Percentiles rank a stretch among this genome's conserved stretches.
These are phyloP conservation scores for Oryza officinalis DNA, from an alignment of 176 grass and related monocot species.

Conservation along the genomic window DNA sequence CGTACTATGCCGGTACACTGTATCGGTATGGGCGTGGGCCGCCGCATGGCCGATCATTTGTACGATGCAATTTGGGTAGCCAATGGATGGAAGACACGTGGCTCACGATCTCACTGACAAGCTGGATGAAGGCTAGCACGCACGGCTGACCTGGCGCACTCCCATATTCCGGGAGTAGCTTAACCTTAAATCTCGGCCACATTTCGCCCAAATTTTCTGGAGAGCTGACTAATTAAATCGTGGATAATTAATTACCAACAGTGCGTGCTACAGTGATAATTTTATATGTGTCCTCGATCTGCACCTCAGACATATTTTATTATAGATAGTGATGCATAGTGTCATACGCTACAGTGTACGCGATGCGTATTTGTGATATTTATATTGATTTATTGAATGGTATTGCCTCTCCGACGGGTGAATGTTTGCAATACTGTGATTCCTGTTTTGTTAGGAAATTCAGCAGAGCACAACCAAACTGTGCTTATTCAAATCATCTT, in stretches of 20 bases:
- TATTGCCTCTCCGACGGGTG: background rate
- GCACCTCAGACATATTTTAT: too few relatives aligned
- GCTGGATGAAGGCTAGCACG: background rate
- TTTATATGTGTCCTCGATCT: background rate
- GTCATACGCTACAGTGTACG: background rate
- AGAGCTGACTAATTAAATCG: background rate
- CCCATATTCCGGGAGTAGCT: slow-evolving; percentile 41
- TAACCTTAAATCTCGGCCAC: background rate
- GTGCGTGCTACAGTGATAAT: background rate
- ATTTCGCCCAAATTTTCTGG: slow-evolving; percentile 11
- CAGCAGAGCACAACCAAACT: too few relatives aligned
- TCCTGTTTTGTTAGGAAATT: too few relatives aligned
- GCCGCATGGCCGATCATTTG: slow-evolving; percentile 26
- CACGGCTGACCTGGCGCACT: background rate
- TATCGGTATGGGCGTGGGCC: background rate
- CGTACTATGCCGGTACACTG: slow-evolving; percentile 21
- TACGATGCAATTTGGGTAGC: slow-evolving; percentile 16
- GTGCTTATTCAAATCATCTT: background rate
- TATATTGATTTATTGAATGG: background rate
- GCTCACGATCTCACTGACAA: background rate
- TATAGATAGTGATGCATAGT: background rate
- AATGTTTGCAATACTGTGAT: background rate
- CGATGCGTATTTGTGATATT: background rate
- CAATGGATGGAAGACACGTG: background rate
- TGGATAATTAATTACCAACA: background rate